Conservation (phyloP, 2,329 filamentous ascomycete species). For the Thelonectria discophora region DNA sequence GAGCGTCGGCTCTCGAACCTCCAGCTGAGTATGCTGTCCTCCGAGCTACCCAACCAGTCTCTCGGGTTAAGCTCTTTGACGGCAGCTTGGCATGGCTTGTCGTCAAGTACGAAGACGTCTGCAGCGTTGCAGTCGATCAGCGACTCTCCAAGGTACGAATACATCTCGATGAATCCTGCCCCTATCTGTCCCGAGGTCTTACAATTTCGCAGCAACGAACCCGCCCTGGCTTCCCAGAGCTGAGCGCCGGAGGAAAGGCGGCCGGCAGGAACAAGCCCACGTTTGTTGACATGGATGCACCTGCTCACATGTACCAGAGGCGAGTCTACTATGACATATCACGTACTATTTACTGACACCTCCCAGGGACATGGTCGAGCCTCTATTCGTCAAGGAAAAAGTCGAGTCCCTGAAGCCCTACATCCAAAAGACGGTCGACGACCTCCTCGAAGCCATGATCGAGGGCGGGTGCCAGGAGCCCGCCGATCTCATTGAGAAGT, state of each 20-base stretch:
- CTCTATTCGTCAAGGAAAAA: slow-evolving; percentile 52
- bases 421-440: slow-evolving; percentile 56
- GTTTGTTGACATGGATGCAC: slow-evolving; percentile 61
- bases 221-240: slow-evolving; percentile 57
- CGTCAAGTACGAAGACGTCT: slow-evolving; percentile 58
- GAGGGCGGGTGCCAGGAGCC: slow-evolving; percentile 49
- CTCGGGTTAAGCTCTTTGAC: slow-evolving; percentile 57
- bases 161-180: not conserved
- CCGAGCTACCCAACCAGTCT: slow-evolving; percentile 54
- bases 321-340: slow-evolving; percentile 20
- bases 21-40: slow-evolving; percentile 56
- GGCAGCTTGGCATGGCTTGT: slow-evolving; percentile 58
- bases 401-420: slow-evolving; percentile 53
- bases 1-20: slow-evolving; percentile 45
- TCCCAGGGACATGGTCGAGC: slow-evolving; percentile 55
- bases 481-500: slow-evolving; percentile 56
- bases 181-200: not conserved
- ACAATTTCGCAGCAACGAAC: slow-evolving; percentile 46
- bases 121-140: slow-evolving; percentile 53
- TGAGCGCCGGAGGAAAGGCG: slow-evolving; percentile 55
- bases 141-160: slow-evolving; percentile 57
- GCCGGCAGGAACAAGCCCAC: slow-evolving; percentile 60
- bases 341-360: not conserved
- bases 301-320: slow-evolving; percentile 57
- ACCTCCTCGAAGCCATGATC: slow-evolving; percentile 52